These are phyloP conservation scores for Penicillium cataractarum DNA, from an alignment of 495 filamentous ascomycete genomes.

Conservation along the genomic window DNA sequence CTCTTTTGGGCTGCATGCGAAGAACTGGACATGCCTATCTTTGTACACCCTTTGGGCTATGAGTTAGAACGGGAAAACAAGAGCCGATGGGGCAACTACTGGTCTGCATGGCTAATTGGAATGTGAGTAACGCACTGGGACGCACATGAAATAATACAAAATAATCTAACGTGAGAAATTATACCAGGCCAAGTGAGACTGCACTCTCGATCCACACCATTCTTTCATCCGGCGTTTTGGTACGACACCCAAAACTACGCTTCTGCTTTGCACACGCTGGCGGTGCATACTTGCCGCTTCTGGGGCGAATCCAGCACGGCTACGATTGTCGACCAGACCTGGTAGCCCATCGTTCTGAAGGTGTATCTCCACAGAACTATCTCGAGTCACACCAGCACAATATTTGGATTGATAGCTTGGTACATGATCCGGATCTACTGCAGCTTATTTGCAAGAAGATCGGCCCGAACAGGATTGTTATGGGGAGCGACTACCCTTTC, in stretches of 20 bases:
- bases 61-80: background rate
- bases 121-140: background rate
- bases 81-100: background rate
- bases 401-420: conserved; percentile 32
- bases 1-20: background rate
- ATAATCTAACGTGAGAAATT: background rate
- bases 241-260: background rate
- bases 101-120: background rate
- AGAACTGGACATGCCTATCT: background rate
- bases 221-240: background rate
- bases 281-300: conserved; percentile 12
- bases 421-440: conserved; percentile 27
- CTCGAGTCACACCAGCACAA: conserved; percentile 21
- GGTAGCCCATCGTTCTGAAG: conserved; percentile 23
- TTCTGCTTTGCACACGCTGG: background rate
- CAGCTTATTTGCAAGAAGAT: conserved; percentile 29
- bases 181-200: background rate
- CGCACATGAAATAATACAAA: background rate
- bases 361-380: conserved; percentile 23
- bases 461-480: conserved; percentile 20
- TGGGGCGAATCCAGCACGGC: conserved; percentile 29
- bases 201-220: background rate
- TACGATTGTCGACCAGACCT: conserved; percentile 30
- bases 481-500: conserved; percentile 34
- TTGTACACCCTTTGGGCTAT: background rate